A percentile compares a stretch with the other conserved stretches of the same genome.
Evolutionary conservation across 345 rosid genomes (phyloP).

Genomic region (Adansonia digitata): DNA sequence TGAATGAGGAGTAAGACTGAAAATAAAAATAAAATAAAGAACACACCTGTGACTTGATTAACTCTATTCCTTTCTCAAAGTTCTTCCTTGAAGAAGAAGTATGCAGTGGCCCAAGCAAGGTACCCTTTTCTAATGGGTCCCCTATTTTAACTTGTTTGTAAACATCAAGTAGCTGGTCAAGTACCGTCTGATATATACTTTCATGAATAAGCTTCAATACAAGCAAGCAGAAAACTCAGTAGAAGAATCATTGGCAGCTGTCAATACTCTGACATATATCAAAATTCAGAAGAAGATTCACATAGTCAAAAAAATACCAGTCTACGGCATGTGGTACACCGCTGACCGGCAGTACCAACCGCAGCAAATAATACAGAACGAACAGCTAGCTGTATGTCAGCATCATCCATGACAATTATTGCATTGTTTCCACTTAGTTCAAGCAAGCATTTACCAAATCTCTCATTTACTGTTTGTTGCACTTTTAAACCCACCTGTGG

Average conservation of each 20-base stretch:
- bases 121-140: conserved; percentile 80
- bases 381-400: conserved; percentile 76
- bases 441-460: conserved; percentile 90
- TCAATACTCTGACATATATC: not conserved
- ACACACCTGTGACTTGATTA: conserved; percentile 79
- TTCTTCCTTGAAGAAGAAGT: conserved; percentile 68
- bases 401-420: conserved; percentile 89
- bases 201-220: conserved; percentile 77
- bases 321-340: conserved; percentile 98
- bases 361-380: conserved; percentile 91
- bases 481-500: conserved; percentile 75
- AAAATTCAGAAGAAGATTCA: conserved; percentile 13
- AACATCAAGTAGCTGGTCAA: conserved; percentile 63
- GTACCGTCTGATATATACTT: conserved; percentile 58
- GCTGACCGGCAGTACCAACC: conserved; percentile 98
- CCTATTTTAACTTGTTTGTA: conserved; percentile 94
- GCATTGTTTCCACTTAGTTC: conserved; percentile 95
- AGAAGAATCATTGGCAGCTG: not conserved
- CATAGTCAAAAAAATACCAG: conserved; percentile 52
- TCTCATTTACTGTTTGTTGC: conserved; percentile 72
- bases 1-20: not conserved
- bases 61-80: conserved; percentile 76
- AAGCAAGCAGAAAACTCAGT: conserved; percentile 18
- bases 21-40: conserved; percentile 2
- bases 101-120: conserved; percentile 82